phyloP scores from a whole-genome alignment of 2,329 filamentous ascomycete genomes.

The Rosellinia necatrix region DNA sequence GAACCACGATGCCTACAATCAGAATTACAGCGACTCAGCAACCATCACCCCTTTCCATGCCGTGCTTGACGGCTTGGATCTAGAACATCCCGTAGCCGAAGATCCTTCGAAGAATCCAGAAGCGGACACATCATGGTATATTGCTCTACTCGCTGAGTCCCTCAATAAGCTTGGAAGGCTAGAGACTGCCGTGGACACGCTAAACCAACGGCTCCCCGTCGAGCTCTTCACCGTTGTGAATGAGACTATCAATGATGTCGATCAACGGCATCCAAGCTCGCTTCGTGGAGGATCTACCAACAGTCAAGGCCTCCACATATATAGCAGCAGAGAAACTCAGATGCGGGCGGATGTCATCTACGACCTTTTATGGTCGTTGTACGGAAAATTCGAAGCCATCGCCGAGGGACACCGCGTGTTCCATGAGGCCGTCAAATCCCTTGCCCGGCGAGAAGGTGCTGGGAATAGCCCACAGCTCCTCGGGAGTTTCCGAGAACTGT shows the following conservation, averaged over 20 bases:
- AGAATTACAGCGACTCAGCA: conserved; percentile 52
- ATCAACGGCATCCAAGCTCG: conserved; percentile 87
- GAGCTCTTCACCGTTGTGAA: conserved; percentile 94
- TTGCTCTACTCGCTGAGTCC: conserved; percentile 83
- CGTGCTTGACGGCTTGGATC: conserved; percentile 64
- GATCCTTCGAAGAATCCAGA: conserved; percentile 94
- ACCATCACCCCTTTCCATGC: conserved; percentile 60
- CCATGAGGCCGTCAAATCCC: conserved; percentile 86
- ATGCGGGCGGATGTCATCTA: conserved; percentile 84
- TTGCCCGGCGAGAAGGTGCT: conserved; percentile 79
- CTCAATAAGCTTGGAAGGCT: conserved; percentile 87
- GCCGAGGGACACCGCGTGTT: conserved; percentile 93
- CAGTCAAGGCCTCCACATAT: conserved; percentile 63
- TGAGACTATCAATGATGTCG: conserved; percentile 91
- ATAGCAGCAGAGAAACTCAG: conserved; percentile 72
- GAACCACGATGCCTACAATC: conserved; percentile 60
- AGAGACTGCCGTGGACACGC: conserved; percentile 82
- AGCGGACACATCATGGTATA: conserved; percentile 92
- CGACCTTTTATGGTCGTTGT: conserved; percentile 88
- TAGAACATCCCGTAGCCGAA: conserved; percentile 70
- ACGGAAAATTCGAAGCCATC: conserved; percentile 96
- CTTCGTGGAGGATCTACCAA: conserved; percentile 61
- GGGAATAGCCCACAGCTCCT: conserved; percentile 69
- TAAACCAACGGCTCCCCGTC: conserved; percentile 91
- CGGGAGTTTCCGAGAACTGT: conserved; percentile 92